Percentiles rank a stretch among this genome's conserved stretches.
Evolutionary conservation across 2,329 filamentous ascomycete genomes (phyloP).

Genomic region (Trichoderma sp.): DNA sequence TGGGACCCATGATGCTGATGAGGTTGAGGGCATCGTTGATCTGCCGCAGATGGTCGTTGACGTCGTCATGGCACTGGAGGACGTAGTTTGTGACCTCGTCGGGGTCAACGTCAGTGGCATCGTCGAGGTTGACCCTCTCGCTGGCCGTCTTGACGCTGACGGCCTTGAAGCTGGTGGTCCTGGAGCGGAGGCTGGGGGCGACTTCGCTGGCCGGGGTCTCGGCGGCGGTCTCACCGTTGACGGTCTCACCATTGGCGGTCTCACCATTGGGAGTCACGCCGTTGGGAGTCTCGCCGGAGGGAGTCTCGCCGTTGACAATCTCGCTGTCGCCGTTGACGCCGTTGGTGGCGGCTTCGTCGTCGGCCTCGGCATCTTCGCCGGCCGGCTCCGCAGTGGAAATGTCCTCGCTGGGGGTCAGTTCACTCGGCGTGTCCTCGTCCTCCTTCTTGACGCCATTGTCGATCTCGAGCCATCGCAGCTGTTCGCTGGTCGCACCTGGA

Average conservation of each 20-base stretch:
- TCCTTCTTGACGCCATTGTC: slow-evolving; percentile 15
- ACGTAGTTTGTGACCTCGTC: slow-evolving; percentile 17
- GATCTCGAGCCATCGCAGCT: slow-evolving; percentile 26
- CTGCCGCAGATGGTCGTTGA: slow-evolving; percentile 20
- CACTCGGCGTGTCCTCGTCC: neutral
- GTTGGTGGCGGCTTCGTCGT: neutral
- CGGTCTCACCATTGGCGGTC: slow-evolving; percentile 5
- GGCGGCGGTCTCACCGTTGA: neutral
- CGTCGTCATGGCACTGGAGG: slow-evolving; percentile 18
- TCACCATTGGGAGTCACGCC: neutral
- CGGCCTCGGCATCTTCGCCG: neutral
- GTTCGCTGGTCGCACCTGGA: slow-evolving; percentile 20
- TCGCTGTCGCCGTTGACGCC: neutral
- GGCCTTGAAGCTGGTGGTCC: neutral
- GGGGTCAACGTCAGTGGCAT: slow-evolving; percentile 15
- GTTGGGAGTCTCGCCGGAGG: neutral
- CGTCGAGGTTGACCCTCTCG: slow-evolving; percentile 4
- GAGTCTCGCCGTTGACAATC: neutral
- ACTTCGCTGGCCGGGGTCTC: neutral
- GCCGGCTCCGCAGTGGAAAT: neutral
- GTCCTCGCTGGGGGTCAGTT: neutral
- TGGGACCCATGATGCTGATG: slow-evolving; percentile 27
- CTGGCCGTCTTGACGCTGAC: slow-evolving; percentile 1
- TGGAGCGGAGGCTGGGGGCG: neutral
- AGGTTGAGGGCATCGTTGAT: slow-evolving; percentile 24